These are phyloP conservation scores for Vanrija humicola DNA, from an alignment of 1,284 basidiomycete genomes.

Conservation along the genomic window DNA sequence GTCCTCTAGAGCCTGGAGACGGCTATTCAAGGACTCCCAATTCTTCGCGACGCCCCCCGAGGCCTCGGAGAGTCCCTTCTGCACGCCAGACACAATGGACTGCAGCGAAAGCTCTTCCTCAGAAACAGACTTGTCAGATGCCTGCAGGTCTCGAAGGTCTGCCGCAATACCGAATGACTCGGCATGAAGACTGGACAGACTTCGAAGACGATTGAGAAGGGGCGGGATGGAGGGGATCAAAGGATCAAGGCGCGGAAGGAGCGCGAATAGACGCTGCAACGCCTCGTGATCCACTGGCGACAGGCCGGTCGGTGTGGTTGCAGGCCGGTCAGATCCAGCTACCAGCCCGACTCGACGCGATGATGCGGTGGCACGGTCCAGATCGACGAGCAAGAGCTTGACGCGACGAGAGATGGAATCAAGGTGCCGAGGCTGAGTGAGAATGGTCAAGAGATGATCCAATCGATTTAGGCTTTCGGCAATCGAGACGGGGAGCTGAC, in stretches of 20 bases:
- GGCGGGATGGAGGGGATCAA: constrained; percentile 85
- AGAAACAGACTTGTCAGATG: constrained; percentile 61
- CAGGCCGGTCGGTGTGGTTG: constrained; percentile 40
- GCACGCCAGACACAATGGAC: constrained; percentile 62
- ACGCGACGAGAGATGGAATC: constrained; percentile 93
- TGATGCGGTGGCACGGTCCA: constrained; percentile 72
- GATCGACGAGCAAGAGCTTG: constrained; percentile 85
- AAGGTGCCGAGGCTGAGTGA: constrained; percentile 92
- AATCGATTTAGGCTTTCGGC: constrained; percentile 72
- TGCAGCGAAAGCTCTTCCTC: constrained; percentile 65
- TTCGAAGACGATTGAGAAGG: constrained; percentile 80
- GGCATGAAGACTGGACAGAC: constrained; percentile 75
- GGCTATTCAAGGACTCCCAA: constrained; percentile 59
- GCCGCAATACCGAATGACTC: constrained; percentile 67
- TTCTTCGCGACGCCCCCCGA: constrained; percentile 67
- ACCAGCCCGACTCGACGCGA: constrained; percentile 33
- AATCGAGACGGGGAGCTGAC: constrained; percentile 27
- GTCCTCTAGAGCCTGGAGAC: constrained; percentile 57
- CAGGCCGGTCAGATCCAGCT: constrained; percentile 10
- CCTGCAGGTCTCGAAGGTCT: constrained; percentile 63
- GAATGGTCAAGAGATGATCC: constrained; percentile 68
- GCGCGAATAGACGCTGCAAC: constrained; percentile 58
- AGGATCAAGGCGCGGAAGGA: constrained; percentile 78
- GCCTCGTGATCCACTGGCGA: constrained; percentile 57
- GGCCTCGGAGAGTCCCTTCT: constrained; percentile 68